phyloP scores from a whole-genome alignment of 176 grass and related monocot genomes.

The Juncus effusus region DNA sequence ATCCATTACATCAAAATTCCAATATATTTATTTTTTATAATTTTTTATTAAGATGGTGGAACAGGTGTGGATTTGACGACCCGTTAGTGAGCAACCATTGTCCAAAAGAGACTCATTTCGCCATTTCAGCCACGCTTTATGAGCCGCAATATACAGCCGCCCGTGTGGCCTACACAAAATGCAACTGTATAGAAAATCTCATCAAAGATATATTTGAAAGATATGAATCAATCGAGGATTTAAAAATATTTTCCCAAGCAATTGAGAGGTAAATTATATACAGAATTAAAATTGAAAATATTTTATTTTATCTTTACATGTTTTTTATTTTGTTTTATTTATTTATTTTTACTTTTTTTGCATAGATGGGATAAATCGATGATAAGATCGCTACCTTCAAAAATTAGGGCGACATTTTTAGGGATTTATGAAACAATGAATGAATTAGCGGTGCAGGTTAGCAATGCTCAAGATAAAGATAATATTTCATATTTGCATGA shows the following conservation, averaged over 20 bases:
- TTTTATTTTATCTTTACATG: no score
- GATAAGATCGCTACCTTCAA: constrained; percentile 11
- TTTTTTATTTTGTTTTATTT: no score
- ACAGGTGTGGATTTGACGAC: constrained; percentile 15
- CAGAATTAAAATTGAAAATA: no score
- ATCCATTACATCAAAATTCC: neutral
- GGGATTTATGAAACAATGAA: constrained; percentile 20
- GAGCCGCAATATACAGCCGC: constrained; percentile 19
- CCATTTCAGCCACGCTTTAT: constrained; percentile 30
- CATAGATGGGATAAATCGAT: constrained; percentile 32
- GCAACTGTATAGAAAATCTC: constrained; percentile 31
- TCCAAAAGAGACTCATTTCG: constrained; percentile 30
- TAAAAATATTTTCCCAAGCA: constrained; percentile 27
- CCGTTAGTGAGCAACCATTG: neutral
- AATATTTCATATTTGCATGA: constrained; percentile 24
- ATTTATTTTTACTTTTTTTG: neutral
- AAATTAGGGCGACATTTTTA: constrained; percentile 14
- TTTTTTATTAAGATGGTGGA: constrained; percentile 33
- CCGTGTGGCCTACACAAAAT: constrained; percentile 36
- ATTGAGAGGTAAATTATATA: constrained; percentile 12
- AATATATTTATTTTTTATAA: neutral
- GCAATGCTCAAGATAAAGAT: constrained; percentile 15
- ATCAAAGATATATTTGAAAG: constrained; percentile 27
- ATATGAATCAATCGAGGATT: constrained; percentile 17
- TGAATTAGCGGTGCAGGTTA: constrained; percentile 14